A percentile compares a stretch with the other conserved stretches of the same genome.
Evolutionary conservation across 495 filamentous ascomycete genomes (phyloP).

Genomic region (Daldinia grandis): DNA sequence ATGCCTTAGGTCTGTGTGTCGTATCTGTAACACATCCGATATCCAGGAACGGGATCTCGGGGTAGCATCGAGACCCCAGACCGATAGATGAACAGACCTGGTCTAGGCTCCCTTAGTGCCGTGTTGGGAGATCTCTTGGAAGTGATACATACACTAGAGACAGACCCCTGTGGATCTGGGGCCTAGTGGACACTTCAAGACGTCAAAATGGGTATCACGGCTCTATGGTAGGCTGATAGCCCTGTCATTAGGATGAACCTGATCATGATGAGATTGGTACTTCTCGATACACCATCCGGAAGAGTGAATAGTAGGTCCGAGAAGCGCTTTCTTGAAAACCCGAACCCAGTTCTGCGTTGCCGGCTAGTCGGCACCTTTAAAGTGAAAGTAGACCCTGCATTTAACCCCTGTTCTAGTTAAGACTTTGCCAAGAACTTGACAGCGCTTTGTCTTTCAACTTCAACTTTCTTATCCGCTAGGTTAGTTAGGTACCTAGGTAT

Average conservation of each 20-base stretch:
- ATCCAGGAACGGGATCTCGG: slow-evolving; percentile 28
- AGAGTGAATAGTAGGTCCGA: neutral
- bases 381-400: slow-evolving; percentile 21
- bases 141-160: no score
- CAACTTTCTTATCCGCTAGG: slow-evolving; percentile 13
- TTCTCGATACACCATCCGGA: neutral
- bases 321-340: slow-evolving; percentile 22
- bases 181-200: neutral
- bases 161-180: slow-evolving; percentile 30
- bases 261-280: neutral
- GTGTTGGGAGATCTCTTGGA: slow-evolving; percentile 24
- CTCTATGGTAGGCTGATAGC: slow-evolving; percentile 17
- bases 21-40: slow-evolving; percentile 44
- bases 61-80: slow-evolving; percentile 25
- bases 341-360: slow-evolving; percentile 37
- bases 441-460: slow-evolving; percentile 29
- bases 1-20: slow-evolving; percentile 32
- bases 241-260: neutral
- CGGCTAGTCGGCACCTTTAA: slow-evolving; percentile 18
- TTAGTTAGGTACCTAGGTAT: no score
- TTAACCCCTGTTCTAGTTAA: slow-evolving; percentile 29
- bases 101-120: slow-evolving; percentile 23
- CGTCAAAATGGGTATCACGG: neutral
- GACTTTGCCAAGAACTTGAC: slow-evolving; percentile 38
- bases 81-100: slow-evolving; percentile 1